Conservation (phyloP, 192 early-diverging fungal species). For the Piromyces finnis region DNA sequence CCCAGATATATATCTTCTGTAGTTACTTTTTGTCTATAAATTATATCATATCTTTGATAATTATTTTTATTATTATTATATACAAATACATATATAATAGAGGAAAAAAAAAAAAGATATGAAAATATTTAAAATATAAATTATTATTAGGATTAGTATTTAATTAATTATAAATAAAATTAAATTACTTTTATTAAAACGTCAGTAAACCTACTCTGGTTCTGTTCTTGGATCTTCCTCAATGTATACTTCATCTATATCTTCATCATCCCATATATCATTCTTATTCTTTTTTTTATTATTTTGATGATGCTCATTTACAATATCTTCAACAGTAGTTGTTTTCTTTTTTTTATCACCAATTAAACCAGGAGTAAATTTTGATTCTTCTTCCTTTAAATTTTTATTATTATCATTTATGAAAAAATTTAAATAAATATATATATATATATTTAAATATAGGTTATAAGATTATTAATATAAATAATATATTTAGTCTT, state of each 20-base stretch:
- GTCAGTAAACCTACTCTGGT: background rate
- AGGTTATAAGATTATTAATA: no score
- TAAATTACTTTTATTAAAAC: background rate
- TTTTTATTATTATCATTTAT: background rate
- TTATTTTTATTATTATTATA: no score
- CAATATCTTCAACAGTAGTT: background rate
- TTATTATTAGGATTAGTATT: no score
- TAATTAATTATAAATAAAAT: no score
- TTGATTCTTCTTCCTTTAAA: background rate
- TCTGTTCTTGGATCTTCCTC: background rate
- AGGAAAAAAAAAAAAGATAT: no score
- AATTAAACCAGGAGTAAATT: background rate
- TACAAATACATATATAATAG: no score
- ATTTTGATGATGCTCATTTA: background rate
- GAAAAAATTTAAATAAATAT: background rate
- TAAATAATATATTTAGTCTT: no score
- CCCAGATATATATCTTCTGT: background rate
- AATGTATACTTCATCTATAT: background rate
- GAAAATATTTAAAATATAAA: no score
- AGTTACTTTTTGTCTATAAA: background rate
- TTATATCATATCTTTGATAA: background rate
- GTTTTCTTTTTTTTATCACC: background rate
- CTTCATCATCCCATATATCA: background rate
- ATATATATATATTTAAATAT: no score
- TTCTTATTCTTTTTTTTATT: background rate